These are phyloP conservation scores for Talaromyces verruculosus DNA, from an alignment of 2,329 filamentous ascomycete species.

Conservation along the genomic window DNA sequence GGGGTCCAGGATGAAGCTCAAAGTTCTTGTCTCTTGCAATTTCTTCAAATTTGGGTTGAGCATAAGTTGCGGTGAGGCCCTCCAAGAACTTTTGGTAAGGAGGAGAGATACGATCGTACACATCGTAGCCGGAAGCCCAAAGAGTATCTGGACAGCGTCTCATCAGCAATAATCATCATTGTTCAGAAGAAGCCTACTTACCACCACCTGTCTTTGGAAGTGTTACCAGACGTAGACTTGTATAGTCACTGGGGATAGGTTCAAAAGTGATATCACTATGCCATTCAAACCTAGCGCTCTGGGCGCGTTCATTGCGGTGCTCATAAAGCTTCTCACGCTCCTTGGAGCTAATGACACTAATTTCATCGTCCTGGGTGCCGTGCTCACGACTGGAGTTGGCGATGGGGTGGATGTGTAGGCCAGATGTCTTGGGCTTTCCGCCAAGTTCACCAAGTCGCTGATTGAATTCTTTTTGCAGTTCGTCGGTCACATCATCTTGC, in stretches of 20 bases:
- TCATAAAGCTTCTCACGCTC: constrained; percentile 50
- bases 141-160: constrained; percentile 38
- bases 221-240: constrained; percentile 47
- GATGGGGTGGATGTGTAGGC: constrained; percentile 50
- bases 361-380: constrained; percentile 50
- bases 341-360: constrained; percentile 50
- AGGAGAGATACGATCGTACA: constrained; percentile 44
- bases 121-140: constrained; percentile 47
- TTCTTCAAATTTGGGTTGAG: constrained; percentile 34
- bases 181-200: constrained; percentile 13
- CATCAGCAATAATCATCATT: not conserved
- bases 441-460: constrained; percentile 49
- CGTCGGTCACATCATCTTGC: constrained; percentile 17
- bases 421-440: constrained; percentile 49
- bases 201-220: constrained; percentile 47
- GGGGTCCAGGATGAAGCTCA: constrained; percentile 31
- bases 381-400: constrained; percentile 51
- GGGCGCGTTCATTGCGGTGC: constrained; percentile 40
- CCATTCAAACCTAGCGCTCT: constrained; percentile 42
- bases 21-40: constrained; percentile 34
- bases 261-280: constrained; percentile 55
- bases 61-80: constrained; percentile 35
- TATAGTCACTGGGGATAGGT: constrained; percentile 49
- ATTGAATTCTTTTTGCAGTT: constrained; percentile 39
- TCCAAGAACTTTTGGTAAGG: constrained; percentile 40